A percentile compares a stretch with the other conserved stretches of the same genome.
These are phyloP conservation scores for Chondrus crispus DNA, from an alignment of 23 red algal genomes.

Conservation along the genomic window DNA sequence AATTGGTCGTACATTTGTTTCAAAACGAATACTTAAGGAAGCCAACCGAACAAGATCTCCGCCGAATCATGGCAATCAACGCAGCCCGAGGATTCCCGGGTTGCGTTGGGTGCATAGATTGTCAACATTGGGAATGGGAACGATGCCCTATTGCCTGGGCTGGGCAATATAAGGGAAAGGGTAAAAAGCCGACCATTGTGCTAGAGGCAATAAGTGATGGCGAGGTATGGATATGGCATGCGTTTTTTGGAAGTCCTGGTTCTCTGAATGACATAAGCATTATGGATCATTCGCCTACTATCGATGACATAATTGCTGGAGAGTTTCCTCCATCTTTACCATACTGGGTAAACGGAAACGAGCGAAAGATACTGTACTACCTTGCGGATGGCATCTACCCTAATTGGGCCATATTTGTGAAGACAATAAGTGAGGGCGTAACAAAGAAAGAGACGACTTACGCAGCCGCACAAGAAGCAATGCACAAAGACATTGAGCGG, in stretches of 20 bases:
- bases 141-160: not conserved
- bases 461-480: not conserved
- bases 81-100: not conserved
- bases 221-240: conserved; percentile 25
- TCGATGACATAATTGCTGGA: not conserved
- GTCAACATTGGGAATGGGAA: conserved; percentile 2
- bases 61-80: not conserved
- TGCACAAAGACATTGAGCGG: not conserved
- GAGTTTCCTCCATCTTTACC: not conserved
- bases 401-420: not conserved
- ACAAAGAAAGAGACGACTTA: not conserved
- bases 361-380: not conserved
- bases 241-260: not conserved
- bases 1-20: not conserved
- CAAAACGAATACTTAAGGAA: not conserved
- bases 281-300: not conserved
- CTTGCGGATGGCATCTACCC: not conserved
- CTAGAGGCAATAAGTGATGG: not conserved
- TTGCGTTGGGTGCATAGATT: not conserved
- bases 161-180: not conserved
- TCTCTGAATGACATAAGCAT: conserved; percentile 15
- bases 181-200: not conserved
- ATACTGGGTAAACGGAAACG: not conserved
- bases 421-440: not conserved
- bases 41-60: not conserved